These are phyloP conservation scores for Ganoderma boninense DNA, from an alignment of 1,284 basidiomycete genomes.

Conservation along the genomic window DNA sequence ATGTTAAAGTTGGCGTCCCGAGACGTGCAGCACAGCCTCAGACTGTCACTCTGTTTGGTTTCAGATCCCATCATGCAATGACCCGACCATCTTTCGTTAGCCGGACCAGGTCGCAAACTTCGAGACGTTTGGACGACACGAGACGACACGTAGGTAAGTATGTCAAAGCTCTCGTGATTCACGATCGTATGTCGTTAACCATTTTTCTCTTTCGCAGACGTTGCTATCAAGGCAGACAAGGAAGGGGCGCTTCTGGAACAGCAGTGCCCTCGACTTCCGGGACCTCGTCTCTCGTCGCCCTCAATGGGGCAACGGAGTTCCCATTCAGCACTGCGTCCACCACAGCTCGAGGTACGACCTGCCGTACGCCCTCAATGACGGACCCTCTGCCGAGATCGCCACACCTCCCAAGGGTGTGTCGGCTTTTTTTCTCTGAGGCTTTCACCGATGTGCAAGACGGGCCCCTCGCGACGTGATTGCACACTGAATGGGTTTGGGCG, in stretches of 20 bases:
- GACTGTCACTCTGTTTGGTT: not conserved
- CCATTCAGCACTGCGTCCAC: slow-evolving; percentile 47
- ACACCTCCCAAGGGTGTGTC: not conserved
- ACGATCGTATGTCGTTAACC: not conserved
- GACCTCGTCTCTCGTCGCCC: slow-evolving; percentile 46
- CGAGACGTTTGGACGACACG: slow-evolving; percentile 27
- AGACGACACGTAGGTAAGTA: no score
- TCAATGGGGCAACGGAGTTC: slow-evolving; percentile 51
- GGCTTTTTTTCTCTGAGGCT: slow-evolving; percentile 39
- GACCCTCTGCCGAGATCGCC: not conserved
- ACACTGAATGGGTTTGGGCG: slow-evolving; percentile 41
- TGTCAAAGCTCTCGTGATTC: not conserved
- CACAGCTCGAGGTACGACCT: slow-evolving; percentile 42
- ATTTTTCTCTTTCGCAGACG: slow-evolving; percentile 4
- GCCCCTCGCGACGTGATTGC: slow-evolving; percentile 41
- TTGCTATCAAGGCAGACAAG: slow-evolving; percentile 24
- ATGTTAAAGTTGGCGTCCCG: slow-evolving; percentile 39
- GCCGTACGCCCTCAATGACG: slow-evolving; percentile 41
- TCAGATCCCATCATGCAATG: slow-evolving; percentile 43
- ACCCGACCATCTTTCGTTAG: slow-evolving; percentile 33
- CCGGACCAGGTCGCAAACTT: slow-evolving; percentile 28
- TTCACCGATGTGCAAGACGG: slow-evolving; percentile 49
- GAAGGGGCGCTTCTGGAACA: slow-evolving; percentile 23
- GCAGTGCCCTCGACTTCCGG: slow-evolving; percentile 29
- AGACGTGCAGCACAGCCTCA: not conserved